Evolutionary conservation across 1,284 basidiomycete species (phyloP).

Genomic region (Spongiforma sp.): DNA sequence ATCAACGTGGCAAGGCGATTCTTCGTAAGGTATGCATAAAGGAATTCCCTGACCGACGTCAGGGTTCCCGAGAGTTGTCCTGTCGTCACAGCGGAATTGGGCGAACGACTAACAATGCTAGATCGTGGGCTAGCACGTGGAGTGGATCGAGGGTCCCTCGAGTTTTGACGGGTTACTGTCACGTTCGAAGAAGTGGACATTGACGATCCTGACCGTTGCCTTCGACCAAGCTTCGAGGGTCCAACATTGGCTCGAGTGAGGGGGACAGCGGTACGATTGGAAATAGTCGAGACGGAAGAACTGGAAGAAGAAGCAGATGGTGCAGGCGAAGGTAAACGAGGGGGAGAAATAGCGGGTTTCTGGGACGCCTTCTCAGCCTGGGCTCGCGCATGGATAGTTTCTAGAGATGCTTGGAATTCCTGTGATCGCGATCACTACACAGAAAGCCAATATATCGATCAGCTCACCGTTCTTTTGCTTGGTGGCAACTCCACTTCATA

Average conservation of each 20-base stretch:
- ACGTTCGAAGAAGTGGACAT: slow-evolving; percentile 26
- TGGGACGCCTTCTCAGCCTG: slow-evolving; percentile 11
- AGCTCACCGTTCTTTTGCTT: slow-evolving; percentile 58
- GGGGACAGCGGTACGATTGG: slow-evolving; percentile 61
- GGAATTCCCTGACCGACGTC: slow-evolving; percentile 48
- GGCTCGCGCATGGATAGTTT: slow-evolving; percentile 28
- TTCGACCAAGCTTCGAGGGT: slow-evolving; percentile 27
- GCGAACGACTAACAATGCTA: slow-evolving; percentile 33
- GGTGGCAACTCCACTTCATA: slow-evolving; percentile 69
- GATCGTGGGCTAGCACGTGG: slow-evolving; percentile 20
- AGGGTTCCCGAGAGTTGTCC: slow-evolving; percentile 49
- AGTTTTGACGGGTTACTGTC: slow-evolving; percentile 31
- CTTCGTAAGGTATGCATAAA: slow-evolving; percentile 52
- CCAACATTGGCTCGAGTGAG: slow-evolving; percentile 20
- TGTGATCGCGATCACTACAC: slow-evolving; percentile 29
- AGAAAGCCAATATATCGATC: background rate
- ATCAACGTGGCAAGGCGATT: slow-evolving; percentile 54
- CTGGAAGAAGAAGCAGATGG: slow-evolving; percentile 51
- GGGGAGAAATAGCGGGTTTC: slow-evolving; percentile 14
- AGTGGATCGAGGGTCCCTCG: slow-evolving; percentile 9
- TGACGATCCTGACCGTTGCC: slow-evolving; percentile 30
- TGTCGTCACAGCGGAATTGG: slow-evolving; percentile 22
- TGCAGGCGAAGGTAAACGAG: slow-evolving; percentile 38
- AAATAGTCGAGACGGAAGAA: slow-evolving; percentile 60
- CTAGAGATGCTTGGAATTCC: slow-evolving; percentile 49